Conservation (phyloP, 352 stramenopile species). For the Phytophthora sp. region DNA sequence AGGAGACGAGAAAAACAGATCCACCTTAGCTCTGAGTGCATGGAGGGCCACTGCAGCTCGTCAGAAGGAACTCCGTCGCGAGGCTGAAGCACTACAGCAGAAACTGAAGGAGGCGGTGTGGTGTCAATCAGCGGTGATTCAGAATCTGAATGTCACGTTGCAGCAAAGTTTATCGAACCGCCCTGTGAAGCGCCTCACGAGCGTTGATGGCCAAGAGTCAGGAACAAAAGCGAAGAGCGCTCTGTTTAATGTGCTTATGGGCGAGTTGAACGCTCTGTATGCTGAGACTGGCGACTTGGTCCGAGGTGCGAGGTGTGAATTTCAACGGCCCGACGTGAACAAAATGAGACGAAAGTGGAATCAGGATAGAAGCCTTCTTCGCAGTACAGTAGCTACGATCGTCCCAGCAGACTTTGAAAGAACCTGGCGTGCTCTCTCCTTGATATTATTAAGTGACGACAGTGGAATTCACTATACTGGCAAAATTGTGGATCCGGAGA, state of each 20-base stretch:
- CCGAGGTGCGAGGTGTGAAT: not conserved
- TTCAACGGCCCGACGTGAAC: not conserved
- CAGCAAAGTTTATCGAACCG: not conserved
- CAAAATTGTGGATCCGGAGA: conserved; percentile 6
- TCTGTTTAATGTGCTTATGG: conserved; percentile 18
- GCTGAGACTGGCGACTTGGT: conserved; percentile 15
- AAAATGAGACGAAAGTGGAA: not conserved
- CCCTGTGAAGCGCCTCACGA: not conserved
- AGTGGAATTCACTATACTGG: conserved; percentile 1
- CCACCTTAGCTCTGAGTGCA: conserved; percentile 12
- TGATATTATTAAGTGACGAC: not conserved
- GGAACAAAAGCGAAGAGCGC: not conserved
- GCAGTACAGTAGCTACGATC: conserved; percentile 2
- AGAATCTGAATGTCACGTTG: conserved; percentile 2
- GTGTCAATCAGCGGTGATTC: conserved; percentile 5
- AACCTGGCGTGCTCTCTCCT: not conserved
- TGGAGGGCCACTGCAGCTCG: conserved; percentile 18
- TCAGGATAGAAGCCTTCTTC: not conserved
- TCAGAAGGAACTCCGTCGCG: conserved; percentile 26
- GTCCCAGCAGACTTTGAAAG: conserved; percentile 1
- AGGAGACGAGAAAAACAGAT: conserved; percentile 1
- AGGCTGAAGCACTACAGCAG: conserved; percentile 14
- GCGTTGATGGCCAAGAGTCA: too few relatives aligned
- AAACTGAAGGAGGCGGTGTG: conserved; percentile 11
- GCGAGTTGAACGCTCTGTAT: conserved; percentile 26